Evolutionary conservation across 805 yeast genomes (phyloP), one percentile per base, ranked within the genome.

Genomic region (Myxozyma kluyveri): DNA sequence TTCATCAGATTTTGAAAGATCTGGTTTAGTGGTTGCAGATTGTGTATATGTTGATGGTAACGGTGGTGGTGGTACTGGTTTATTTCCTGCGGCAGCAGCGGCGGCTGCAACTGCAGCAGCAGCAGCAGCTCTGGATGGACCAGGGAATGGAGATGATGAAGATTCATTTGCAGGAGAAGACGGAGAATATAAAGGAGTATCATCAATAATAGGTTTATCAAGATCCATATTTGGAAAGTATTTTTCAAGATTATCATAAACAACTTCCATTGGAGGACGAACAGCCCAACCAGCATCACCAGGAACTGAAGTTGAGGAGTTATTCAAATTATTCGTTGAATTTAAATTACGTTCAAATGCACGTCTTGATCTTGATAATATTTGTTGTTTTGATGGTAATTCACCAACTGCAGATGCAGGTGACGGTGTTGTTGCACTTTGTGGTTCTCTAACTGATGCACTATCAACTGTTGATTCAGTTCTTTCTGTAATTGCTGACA

Each of bases 191-290:
- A 29, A 19, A 2, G 53, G 43, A 5, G 46, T 45, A 1, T 85
- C 81, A 58, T 86, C 95, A 22, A 91, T 79, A 31, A 93, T 88
- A 2, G 97, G 95, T 62, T 84, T 86, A 66, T 93, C 99, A 54
- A 93, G 75, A 68, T 91, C 91, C 0, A 97, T 83, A 61, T 86
- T 78, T 0, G 99, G 99, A 74, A 93, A 93, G 66, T 86, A 93
- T 63, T 80, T 80, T 61, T 93, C 99, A 56, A 93, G 77, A 62
- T 93, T 90, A 50, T 88, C 88, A 66, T 90, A 93, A 27, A 93
- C 84, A 38, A 87, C 95, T 64, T 91, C 98, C 0, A 96, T 85
- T 0, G 98, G 89, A 1, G 99, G 99, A 66, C 99, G 81, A 14
- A 93, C 84, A 5, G 84, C 82, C 88, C 83, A 80, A 49, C 45